A percentile compares a stretch with the other conserved stretches of the same genome.
Conservation (phyloP, 2,329 filamentous ascomycete genomes). For the Colletotrichum gloeosporioides region DNA sequence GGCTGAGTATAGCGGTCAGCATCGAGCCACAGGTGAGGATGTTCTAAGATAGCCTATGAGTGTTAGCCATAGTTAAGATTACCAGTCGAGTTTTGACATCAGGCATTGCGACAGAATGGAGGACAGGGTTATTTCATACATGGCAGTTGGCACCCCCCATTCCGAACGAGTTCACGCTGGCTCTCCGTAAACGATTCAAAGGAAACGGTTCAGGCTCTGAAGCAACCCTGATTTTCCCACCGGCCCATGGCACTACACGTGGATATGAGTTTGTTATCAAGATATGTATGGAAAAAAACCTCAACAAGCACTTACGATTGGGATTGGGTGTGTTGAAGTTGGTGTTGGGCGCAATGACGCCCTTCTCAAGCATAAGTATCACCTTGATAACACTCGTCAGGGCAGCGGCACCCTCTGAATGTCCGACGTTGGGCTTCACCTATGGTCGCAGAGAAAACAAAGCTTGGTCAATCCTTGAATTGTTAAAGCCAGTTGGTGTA, state of each 20-base stretch:
- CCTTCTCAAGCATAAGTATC: constrained; percentile 26
- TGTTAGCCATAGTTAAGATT: not conserved
- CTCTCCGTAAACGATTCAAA: constrained; percentile 24
- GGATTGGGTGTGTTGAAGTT: constrained; percentile 16
- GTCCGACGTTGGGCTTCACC: constrained; percentile 43
- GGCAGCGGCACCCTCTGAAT: constrained; percentile 38
- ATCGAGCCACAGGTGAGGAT: not conserved
- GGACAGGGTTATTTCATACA: not conserved
- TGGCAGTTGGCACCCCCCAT: constrained; percentile 30
- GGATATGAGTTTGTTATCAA: not conserved
- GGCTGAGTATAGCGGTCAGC: not conserved
- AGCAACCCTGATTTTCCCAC: constrained; percentile 29
- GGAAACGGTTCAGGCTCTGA: constrained; percentile 30
- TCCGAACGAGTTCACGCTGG: constrained; percentile 41
- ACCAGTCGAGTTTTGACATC: not conserved
- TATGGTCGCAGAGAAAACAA: not conserved
- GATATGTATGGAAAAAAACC: not conserved
- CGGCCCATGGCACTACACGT: constrained; percentile 4
- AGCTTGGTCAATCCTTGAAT: not conserved
- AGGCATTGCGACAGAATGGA: not conserved
- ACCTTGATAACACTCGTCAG: constrained; percentile 35
- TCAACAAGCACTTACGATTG: not conserved
- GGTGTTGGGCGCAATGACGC: constrained; percentile 12
- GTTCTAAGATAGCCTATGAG: not conserved
- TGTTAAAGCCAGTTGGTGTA: not conserved